A percentile compares a stretch with the other conserved stretches of the same genome.
phyloP scores from a whole-genome alignment of 2,329 filamentous ascomycete species.

The Aplosporella prunicola region DNA sequence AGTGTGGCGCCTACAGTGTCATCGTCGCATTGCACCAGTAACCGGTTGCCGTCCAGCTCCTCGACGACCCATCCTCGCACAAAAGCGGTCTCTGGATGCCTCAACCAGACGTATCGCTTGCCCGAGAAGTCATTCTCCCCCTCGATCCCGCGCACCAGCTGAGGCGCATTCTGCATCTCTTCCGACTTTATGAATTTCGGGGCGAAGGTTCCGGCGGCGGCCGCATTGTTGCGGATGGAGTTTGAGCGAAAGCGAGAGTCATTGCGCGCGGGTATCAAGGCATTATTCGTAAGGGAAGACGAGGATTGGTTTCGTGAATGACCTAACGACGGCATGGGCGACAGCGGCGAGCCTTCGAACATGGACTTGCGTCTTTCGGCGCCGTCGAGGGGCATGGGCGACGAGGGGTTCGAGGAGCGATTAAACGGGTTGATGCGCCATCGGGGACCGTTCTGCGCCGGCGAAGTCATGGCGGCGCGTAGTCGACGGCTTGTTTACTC shows the following conservation, averaged over 20 bases:
- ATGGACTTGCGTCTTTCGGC: conserved; percentile 64
- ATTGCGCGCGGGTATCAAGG: conserved; percentile 21
- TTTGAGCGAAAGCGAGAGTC: conserved; percentile 42
- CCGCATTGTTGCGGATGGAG: conserved; percentile 55
- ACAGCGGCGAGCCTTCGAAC: conserved; percentile 54
- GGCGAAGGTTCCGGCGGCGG: conserved; percentile 75
- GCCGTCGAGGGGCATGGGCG: conserved; percentile 38
- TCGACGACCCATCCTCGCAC: conserved; percentile 87
- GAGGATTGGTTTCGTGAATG: conserved; percentile 63
- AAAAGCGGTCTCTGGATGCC: conserved; percentile 78
- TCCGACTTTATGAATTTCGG: conserved; percentile 92
- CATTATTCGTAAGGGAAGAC: conserved; percentile 13
- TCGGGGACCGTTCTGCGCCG: conserved; percentile 53
- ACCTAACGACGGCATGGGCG: conserved; percentile 35
- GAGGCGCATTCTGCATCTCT: conserved; percentile 53
- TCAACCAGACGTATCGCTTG: conserved; percentile 96
- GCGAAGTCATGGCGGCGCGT: conserved; percentile 40
- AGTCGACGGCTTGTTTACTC: too few species aligned
- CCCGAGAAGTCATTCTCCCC: conserved; percentile 98
- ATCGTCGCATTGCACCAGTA: conserved; percentile 89
- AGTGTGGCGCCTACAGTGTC: conserved; percentile 55
- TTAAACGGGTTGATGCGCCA: conserved; percentile 75
- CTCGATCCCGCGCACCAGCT: conserved; percentile 63
- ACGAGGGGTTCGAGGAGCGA: conserved; percentile 56
- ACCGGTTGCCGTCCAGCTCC: conserved; percentile 57